A percentile compares a stretch with the other conserved stretches of the same genome.
phyloP scores from a whole-genome alignment of 768 basidiomycete species.

The Lentinus brumalis region DNA sequence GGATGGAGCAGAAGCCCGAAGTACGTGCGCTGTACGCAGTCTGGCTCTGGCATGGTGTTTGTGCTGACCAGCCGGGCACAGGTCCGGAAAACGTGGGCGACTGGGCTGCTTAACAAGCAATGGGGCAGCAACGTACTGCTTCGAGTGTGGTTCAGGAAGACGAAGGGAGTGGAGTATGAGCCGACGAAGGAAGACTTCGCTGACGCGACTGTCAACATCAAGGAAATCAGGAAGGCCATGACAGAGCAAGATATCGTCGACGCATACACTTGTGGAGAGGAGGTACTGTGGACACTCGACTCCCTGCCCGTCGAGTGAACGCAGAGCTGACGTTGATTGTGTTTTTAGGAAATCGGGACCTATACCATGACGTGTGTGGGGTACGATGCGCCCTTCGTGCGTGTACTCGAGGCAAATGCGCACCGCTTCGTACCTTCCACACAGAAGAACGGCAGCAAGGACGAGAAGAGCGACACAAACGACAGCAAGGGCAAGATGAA shows the following conservation, averaged over 20 bases:
- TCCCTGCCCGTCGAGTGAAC: background rate
- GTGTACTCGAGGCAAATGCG: background rate
- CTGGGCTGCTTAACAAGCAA: background rate
- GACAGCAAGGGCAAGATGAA: background rate
- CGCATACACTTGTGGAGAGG: background rate
- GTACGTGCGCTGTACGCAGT: background rate
- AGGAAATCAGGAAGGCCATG: background rate
- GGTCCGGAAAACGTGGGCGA: background rate
- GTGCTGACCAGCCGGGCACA: background rate
- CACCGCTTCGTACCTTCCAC: background rate
- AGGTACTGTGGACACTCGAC: background rate
- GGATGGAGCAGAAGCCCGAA: background rate
- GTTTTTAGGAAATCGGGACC: background rate
- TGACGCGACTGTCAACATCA: background rate
- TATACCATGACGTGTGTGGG: background rate
- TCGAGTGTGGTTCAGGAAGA: background rate
- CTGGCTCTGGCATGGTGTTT: background rate
- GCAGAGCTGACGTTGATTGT: background rate
- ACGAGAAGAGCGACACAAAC: background rate
- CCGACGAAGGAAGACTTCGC: background rate
- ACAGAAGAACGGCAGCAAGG: background rate
- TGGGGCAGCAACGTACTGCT: background rate
- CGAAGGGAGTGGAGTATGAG: background rate
- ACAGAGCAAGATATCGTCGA: background rate
- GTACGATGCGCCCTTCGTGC: background rate